Evolutionary conservation across 1,284 basidiomycete species (phyloP), one percentile per base, ranked within the genome.

Genomic region (Chalciporus sp.): DNA sequence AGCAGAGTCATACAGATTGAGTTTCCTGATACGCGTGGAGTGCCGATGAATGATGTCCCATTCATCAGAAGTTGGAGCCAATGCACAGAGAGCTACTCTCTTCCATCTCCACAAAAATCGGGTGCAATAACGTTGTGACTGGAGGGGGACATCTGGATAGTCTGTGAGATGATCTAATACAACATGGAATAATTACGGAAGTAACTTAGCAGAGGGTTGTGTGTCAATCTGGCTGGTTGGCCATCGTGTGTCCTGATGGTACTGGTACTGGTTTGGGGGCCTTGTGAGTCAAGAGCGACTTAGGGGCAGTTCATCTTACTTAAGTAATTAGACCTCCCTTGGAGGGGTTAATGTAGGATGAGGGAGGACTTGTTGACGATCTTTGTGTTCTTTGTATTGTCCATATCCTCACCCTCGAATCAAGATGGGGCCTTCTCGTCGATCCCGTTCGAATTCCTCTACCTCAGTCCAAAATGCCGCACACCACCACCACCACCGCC

Each of bases 381-480:
- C n/a, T 17, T 17, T 37, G 35, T 37, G 17, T 17, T 37, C n/a
- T 17, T 37, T 12, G 11, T 35, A n/a, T 17, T 37, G 35, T 37
- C 5, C 23, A 23, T 23, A 23, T 23, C 23, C 23, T 23, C 23
- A 23, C 23, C 23, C 35, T 17, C 35, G 16, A 37, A 16, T 17
- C 35, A 37, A 37, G n/a, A 66, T 68, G 64, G 64, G 56, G 31
- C 66, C 63, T 35, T 64, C 65, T 35, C 69, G 66, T 53, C 67
- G 70, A 64, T 56, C 70, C 7, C 67, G 67, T 43, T 63, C 67
- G 12, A 63, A 55, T 53, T 67, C 66, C 49, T 69, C 58, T 37
- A 44, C 54, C 35, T 58, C 66, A 31, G 28, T 58, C 11, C 55
- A 63, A 20, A 58, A 57, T 62, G 55, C 9, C 42, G 42, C 17